Evolutionary conservation across 495 filamentous ascomycete species (phyloP), one percentile per base, ranked within the genome.

Genomic region (Hypoxylon fragiforme): DNA sequence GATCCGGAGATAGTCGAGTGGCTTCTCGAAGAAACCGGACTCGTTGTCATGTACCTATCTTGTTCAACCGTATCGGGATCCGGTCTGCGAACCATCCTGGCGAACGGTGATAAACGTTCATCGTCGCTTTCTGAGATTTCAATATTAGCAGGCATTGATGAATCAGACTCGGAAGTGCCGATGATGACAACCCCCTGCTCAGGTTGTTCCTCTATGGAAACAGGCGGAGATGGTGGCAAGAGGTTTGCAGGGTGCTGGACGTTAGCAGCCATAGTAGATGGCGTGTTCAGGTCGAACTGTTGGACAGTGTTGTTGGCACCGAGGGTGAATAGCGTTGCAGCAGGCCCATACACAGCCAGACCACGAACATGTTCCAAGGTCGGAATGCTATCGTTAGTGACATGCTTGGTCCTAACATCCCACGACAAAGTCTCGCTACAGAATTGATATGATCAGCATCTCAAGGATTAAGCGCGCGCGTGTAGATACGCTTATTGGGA

Each of bases 361-460:
- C 89, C 94, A 36, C 81, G 82, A 40, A 96, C 82, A 24, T 85
- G 84, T 3, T 91, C 87, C 14, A 92, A 79, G 4, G 91, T 97
- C 21, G 90, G 89, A 35, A 98, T 88, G 38, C 80, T 78, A 57
- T 96, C 91, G 70, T 82, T 95, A 11, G 91, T 87, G 50, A 97
- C 89, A 56, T 92, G 87, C 67, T 97, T 98, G 7, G 95, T 98
- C 58, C 91, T 81, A 50, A 98, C 94, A 78, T 98, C 94, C 92
- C 94, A 97, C 30, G 89, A 84, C 64, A 87, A 85, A 45, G 92
- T 96, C 76, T 94, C 87, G 43, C 94, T 98, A 65, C 57, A 54
- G 20, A 54, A 48, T 45, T 57, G 41, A 55, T 48, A 48, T 66
- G 45, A 60, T 58, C 22, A 57, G 63, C 60, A 64, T 68, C 54